Conservation (phyloP, 1,284 basidiomycete genomes). For the Phaffia rhodozyma region DNA sequence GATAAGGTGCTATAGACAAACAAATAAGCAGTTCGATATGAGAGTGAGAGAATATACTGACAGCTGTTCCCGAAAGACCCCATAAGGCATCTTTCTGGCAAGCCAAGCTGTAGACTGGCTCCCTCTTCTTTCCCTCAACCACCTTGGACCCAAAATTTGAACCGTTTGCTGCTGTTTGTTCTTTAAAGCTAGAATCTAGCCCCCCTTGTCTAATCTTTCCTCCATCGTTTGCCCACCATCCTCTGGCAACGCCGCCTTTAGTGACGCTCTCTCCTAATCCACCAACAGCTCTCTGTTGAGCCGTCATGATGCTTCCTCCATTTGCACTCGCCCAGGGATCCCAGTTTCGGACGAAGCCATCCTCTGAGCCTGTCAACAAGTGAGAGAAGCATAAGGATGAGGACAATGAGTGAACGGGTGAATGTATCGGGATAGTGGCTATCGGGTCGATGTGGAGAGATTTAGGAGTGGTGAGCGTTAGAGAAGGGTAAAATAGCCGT, state of each 20-base stretch:
- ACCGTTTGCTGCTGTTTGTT: slow-evolving; percentile 19
- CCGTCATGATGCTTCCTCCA: slow-evolving; percentile 72
- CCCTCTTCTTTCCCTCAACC: slow-evolving; percentile 27
- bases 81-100: slow-evolving; percentile 85
- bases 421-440: slow-evolving; percentile 78
- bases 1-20: slow-evolving; percentile 12
- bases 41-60: slow-evolving; percentile 37
- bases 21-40: slow-evolving; percentile 16
- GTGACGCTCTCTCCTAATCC: slow-evolving; percentile 83
- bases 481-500: slow-evolving; percentile 42
- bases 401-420: slow-evolving; percentile 73
- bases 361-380: slow-evolving; percentile 78
- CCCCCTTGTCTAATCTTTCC: slow-evolving; percentile 14
- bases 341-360: slow-evolving; percentile 87
- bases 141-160: slow-evolving; percentile 37
- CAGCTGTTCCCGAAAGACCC: slow-evolving; percentile 72
- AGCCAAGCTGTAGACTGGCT: slow-evolving; percentile 73
- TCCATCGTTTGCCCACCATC: slow-evolving; percentile 61
- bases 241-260: slow-evolving; percentile 74
- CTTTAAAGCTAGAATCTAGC: slow-evolving; percentile 17
- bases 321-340: slow-evolving; percentile 83
- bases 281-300: slow-evolving; percentile 77
- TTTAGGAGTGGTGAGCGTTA: slow-evolving; percentile 43
- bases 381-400: slow-evolving; percentile 78
- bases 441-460: slow-evolving; percentile 83